Evolutionary conservation across 2,329 filamentous ascomycete genomes (phyloP).

Genomic region (Zelopaecilomyces penicillatus): DNA sequence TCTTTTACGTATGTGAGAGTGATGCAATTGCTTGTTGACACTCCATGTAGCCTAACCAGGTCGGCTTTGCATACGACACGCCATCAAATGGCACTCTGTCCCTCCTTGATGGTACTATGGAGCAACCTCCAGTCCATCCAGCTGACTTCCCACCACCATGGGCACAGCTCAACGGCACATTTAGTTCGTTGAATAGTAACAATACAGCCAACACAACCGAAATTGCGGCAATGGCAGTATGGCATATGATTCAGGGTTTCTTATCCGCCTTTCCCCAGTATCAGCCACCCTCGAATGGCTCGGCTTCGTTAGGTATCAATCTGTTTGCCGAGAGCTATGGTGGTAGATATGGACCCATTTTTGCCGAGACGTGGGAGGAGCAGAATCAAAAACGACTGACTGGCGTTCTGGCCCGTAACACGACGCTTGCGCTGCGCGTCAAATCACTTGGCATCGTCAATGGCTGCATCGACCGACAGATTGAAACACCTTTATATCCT

Average conservation of each 20-base stretch:
- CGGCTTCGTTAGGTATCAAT: slow-evolving; percentile 45
- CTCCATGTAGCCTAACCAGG: slow-evolving; percentile 52
- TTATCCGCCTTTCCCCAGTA: slow-evolving; percentile 51
- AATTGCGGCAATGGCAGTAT: slow-evolving; percentile 49
- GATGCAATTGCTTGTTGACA: no score
- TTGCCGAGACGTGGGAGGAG: slow-evolving; percentile 49
- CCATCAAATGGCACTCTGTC: slow-evolving; percentile 52
- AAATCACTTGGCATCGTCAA: slow-evolving; percentile 62
- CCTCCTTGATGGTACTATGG: slow-evolving; percentile 32
- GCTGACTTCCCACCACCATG: slow-evolving; percentile 13
- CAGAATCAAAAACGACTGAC: slow-evolving; percentile 52
- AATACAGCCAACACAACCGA: slow-evolving; percentile 47
- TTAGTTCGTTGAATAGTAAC: slow-evolving; percentile 43
- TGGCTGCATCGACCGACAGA: slow-evolving; percentile 51
- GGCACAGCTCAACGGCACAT: slow-evolving; percentile 54
- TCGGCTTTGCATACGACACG: slow-evolving; percentile 60
- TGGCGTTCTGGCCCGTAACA: slow-evolving; percentile 38
- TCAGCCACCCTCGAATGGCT: slow-evolving; percentile 36
- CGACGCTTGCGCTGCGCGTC: slow-evolving; percentile 31
- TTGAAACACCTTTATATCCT: slow-evolving; percentile 9
- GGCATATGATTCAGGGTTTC: slow-evolving; percentile 58
- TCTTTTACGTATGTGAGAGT: no score
- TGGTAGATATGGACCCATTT: slow-evolving; percentile 60
- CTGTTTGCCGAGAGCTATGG: slow-evolving; percentile 64
- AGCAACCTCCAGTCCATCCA: slow-evolving; percentile 14